Percentiles rank a stretch among this genome's conserved stretches.
These are phyloP conservation scores for Trichomonas vaginalis DNA, from an alignment of 208 protist genomes.

Conservation along the genomic window DNA sequence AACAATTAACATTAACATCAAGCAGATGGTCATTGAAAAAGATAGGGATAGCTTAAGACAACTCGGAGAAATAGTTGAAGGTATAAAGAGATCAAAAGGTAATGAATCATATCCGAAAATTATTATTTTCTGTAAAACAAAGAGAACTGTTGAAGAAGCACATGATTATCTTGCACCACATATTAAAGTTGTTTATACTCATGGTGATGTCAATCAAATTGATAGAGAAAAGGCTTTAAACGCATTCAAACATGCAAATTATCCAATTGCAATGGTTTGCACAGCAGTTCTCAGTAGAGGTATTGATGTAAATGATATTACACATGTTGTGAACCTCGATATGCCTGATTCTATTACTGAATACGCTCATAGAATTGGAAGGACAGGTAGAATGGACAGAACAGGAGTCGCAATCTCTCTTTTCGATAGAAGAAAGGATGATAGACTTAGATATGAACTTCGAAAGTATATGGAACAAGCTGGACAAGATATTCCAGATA, in stretches of 20 bases:
- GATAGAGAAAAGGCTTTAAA: not conserved
- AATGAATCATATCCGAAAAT: not conserved
- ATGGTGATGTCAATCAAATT: not conserved
- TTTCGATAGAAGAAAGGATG: slow-evolving; percentile 25
- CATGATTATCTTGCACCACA: not conserved
- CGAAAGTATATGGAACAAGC: not conserved
- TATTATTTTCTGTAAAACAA: not conserved
- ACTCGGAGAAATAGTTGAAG: not conserved
- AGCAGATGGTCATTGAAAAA: not conserved
- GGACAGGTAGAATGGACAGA: slow-evolving; percentile 54
- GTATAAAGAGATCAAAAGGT: not conserved
- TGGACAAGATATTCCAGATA: not conserved
- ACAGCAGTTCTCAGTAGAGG: slow-evolving; percentile 48
- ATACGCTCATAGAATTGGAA: slow-evolving; percentile 88
- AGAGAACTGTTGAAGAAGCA: not conserved
- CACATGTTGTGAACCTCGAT: slow-evolving; percentile 61
- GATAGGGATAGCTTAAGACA: not conserved
- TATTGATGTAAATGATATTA: slow-evolving; percentile 52
- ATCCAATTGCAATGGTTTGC: slow-evolving; percentile 45
- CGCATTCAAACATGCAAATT: not conserved
- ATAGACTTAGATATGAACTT: not conserved
- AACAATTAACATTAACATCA: not conserved
- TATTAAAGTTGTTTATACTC: not conserved
- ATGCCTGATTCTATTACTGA: slow-evolving; percentile 54
- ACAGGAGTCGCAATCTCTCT: slow-evolving; percentile 39